These are phyloP conservation scores for Peronospora destructor DNA, from an alignment of 352 stramenopile species.

Conservation along the genomic window DNA sequence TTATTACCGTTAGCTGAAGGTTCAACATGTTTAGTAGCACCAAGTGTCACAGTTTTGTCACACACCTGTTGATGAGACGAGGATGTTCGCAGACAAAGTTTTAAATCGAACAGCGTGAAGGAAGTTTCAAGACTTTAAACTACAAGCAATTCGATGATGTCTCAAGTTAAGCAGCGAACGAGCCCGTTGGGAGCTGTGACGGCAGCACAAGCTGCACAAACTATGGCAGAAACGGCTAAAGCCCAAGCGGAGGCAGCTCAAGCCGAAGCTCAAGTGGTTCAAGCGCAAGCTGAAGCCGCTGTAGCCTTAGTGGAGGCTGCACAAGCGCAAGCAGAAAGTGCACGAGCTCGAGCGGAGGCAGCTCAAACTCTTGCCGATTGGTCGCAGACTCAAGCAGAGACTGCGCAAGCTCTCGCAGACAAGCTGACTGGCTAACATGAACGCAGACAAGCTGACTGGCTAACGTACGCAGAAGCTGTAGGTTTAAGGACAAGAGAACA, in stretches of 20 bases:
- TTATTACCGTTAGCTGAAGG: no score
- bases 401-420: slow-evolving; percentile 13
- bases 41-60: no score
- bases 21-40: no score
- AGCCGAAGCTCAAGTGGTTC: slow-evolving; percentile 19
- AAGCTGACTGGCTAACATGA: slow-evolving; percentile 5
- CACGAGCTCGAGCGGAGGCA: slow-evolving; percentile 12
- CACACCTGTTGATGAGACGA: no score
- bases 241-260: slow-evolving; percentile 21
- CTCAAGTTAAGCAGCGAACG: neutral
- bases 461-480: neutral
- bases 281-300: slow-evolving; percentile 22
- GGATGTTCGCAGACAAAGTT: no score
- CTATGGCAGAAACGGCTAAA: slow-evolving; percentile 14
- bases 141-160: no score
- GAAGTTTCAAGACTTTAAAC: no score
- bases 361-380: slow-evolving; percentile 16
- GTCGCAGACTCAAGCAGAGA: slow-evolving; percentile 10
- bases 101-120: no score
- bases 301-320: slow-evolving; percentile 17
- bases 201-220: slow-evolving; percentile 10
- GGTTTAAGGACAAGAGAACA: no score
- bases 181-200: slow-evolving; percentile 8
- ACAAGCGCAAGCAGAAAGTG: slow-evolving; percentile 16
- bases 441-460: slow-evolving; percentile 7